Conservation (phyloP, 2,329 filamentous ascomycete species). For the Penicillium frequentans region DNA sequence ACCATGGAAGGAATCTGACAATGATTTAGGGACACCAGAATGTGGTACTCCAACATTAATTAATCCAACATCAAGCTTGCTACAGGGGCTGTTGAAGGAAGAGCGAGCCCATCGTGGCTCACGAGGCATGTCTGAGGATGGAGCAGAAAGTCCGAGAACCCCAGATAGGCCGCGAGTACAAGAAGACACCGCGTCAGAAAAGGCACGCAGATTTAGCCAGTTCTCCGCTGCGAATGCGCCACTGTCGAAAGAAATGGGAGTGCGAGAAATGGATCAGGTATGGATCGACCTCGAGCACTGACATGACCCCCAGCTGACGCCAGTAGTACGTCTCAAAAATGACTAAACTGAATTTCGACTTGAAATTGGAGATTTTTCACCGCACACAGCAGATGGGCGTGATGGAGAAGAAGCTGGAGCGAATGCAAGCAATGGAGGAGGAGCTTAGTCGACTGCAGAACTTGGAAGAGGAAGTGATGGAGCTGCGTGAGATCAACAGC, state of each 20-base stretch:
- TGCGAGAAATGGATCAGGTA: constrained; percentile 45
- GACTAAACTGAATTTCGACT: constrained; percentile 45
- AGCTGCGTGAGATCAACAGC: constrained; percentile 37
- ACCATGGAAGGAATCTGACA: neutral
- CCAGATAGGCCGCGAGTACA: constrained; percentile 28
- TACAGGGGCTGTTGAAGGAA: constrained; percentile 44
- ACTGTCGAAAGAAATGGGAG: constrained; percentile 42
- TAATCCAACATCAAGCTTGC: constrained; percentile 40
- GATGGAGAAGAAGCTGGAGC: constrained; percentile 39
- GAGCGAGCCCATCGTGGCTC: constrained; percentile 40
- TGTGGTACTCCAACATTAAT: constrained; percentile 32
- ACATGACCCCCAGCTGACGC: constrained; percentile 13
- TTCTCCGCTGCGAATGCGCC: constrained; percentile 31
- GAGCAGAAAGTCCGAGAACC: constrained; percentile 23
- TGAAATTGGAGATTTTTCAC: constrained; percentile 45
- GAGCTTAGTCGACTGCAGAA: constrained; percentile 39
- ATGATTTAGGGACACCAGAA: constrained; percentile 31
- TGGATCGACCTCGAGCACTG: neutral
- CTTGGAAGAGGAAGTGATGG: constrained; percentile 40
- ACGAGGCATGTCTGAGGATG: constrained; percentile 26
- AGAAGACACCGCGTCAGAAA: constrained; percentile 37
- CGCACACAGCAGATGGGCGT: constrained; percentile 37
- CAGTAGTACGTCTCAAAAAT: constrained; percentile 44
- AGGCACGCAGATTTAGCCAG: constrained; percentile 32
- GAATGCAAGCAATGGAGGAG: constrained; percentile 39